phyloP scores from a whole-genome alignment of 1,284 basidiomycete species.

The Anthracocystis setariae region DNA sequence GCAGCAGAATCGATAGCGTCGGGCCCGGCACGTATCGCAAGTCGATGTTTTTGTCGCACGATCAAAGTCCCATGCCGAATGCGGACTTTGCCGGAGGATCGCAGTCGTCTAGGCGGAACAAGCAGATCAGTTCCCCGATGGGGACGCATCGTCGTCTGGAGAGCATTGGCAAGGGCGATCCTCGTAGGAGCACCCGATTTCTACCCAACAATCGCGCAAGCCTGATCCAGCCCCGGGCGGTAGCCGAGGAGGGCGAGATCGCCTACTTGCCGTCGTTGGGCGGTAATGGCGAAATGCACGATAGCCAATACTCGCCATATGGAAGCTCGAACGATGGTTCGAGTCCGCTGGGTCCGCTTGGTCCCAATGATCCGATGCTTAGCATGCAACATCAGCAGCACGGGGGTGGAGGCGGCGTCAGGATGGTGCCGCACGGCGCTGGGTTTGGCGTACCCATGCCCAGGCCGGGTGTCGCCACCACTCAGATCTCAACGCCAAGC shows the following conservation, averaged over 20 bases:
- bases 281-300: conserved; percentile 8
- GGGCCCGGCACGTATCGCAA: conserved; percentile 55
- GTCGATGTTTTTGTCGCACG: conserved; percentile 42
- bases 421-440: conserved; percentile 30
- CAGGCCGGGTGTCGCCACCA: conserved; percentile 24
- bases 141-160: conserved; percentile 37
- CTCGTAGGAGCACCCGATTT: conserved; percentile 29
- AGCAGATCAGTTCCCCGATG: conserved; percentile 4
- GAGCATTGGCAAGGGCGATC: conserved; percentile 50
- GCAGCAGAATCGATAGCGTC: conserved; percentile 52
- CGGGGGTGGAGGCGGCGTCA: conserved; percentile 11
- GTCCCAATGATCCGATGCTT: conserved; percentile 25
- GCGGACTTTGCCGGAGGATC: conserved; percentile 16
- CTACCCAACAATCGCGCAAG: conserved; percentile 8
- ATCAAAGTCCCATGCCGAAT: conserved; percentile 16
- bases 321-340: conserved; percentile 21
- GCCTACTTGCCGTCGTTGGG: conserved; percentile 7
- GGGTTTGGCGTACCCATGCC: conserved; percentile 34
- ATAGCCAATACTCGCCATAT: conserved; percentile 22
- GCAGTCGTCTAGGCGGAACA: conserved; percentile 11
- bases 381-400: conserved; percentile 30
- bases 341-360: conserved; percentile 32
- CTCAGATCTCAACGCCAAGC: conserved; percentile 23
- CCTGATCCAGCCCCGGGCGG: conserved; percentile 15
- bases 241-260: conserved; percentile 6